Base-by-base conservation (phyloP, 1,284 basidiomycete genomes). In the Flammula alnicola region DNA sequence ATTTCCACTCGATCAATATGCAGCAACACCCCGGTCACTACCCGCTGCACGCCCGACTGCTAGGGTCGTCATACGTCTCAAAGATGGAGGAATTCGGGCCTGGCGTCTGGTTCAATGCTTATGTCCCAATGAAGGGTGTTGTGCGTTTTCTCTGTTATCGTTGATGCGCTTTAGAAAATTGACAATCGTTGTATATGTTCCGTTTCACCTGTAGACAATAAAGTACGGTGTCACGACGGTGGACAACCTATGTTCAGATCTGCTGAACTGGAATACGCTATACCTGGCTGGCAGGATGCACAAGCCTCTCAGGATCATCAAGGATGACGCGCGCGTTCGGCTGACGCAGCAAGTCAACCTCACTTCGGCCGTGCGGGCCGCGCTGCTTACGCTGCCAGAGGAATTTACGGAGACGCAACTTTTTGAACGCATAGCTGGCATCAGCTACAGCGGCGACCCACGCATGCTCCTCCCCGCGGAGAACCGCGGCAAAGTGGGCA, bases 211-310 rank as follows among this genome's bases (percentile, higher is more conserved):
- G 17, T 54, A 97, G 91, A 86, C 81, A 43, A 91, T 98, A 72
- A 99, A 99, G 73, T 99, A 99, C 67, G 96, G 96, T n/a, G 87
- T 98, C 20, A 95, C 96, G 26, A 93, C 92, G 0, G 82, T 97
- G 6, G 91, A 96, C 60, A 88, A 87, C 49, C 80, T 99, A 23
- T 93, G 91, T 59, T 80, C 84, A 1, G 97, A 99, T 66, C 75
- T 99, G 32, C 77, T 95, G 33, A 91, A 93, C 62, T 99, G 97
- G 96, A 82, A 86, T 36, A 86, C 93, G 14, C 80, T 99, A 6
- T 99, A 99, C 70, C 84, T 98, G 37, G 90, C 93, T 1, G 97
- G 96, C 0, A 81, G 96, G 17, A 94, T 99, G 86, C 96, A 99
- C 73, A 99, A 99, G 69, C 96, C 97, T 0, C 78, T 95, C 41